Base-by-base conservation (phyloP, 164 flowering plant species). In the Cinnamomum micranthum region DNA sequence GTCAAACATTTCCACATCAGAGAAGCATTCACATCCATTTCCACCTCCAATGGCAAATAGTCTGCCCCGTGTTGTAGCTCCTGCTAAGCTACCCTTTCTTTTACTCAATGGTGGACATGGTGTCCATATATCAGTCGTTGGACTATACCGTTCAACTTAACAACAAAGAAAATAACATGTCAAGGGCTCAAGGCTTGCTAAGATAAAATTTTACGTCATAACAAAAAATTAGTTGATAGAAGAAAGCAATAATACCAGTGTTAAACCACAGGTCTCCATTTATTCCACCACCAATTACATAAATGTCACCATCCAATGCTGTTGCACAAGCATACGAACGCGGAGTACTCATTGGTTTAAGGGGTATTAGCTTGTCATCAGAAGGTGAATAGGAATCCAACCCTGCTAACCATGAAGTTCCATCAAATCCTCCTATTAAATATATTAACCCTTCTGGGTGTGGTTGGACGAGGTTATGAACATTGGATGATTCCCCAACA, bases 41-140 rank as follows among this genome's bases (percentile, higher is more conserved):
- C 94, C 98, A 52, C 99, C 99, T 78, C 99, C 99, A 77, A 93
- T 50, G 7, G 95, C 94, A 89, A 78, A 95, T 75, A 93, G 76
- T 77, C 86, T 95, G 65, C 80, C 73, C 67, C 89, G 52, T 67
- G 87, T 50, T 70, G 86, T 59, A 75, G 84, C 94, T 68, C 89
- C 94, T 75, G 87, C 94, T 80, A 92, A 80, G 77, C 88, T 81
- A 71, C 99, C 98, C 77, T 86, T 95, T 71, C 71, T 74, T 71
- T 59, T 73, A 70, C 71, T 85, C 80, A 93, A 82, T 51, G 90
- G 77, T 69, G 96, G 90, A 41, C 84, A 78, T 1, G 28, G 20
- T 14, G 81, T 89, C 99, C 99, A 95, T 67, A 80, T 70, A 69
- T 89, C 71, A 60, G 59, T 73, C 25, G 31, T 71, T 31, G 80